Evolutionary conservation across 163 green algal species (phyloP).

Genomic region (Chlorella variabilis): DNA sequence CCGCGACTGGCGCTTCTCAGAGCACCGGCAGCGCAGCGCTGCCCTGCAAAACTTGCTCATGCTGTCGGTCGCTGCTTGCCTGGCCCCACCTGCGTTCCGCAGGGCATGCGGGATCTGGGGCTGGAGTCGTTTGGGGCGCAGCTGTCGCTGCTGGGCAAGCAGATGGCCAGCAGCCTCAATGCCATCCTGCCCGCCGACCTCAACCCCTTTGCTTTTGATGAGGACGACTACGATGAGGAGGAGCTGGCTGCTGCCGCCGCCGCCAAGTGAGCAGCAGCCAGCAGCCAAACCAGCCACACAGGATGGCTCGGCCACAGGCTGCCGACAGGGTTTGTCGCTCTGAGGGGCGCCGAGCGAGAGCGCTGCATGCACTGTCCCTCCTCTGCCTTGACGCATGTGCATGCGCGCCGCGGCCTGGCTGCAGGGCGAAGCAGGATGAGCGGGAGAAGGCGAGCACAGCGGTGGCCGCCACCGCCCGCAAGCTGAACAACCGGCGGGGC

Average conservation of each 20-base stretch:
- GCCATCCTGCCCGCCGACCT: slow-evolving; percentile 16
- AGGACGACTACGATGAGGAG: slow-evolving; percentile 27
- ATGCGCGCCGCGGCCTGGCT: too few species aligned
- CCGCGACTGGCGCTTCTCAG: too few species aligned
- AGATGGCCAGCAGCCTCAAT: slow-evolving; percentile 15
- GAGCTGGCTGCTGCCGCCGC: not conserved
- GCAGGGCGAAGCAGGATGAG: slow-evolving; percentile 19
- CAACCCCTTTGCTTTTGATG: slow-evolving; percentile 24
- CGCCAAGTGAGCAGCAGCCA: slow-evolving; percentile 1
- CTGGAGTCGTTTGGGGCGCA: slow-evolving; percentile 28
- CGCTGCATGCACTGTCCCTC: too few species aligned
- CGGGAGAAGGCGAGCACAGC: slow-evolving; percentile 16
- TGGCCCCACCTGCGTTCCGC: not conserved
- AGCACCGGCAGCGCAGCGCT: too few species aligned
- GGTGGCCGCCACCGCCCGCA: slow-evolving; percentile 3
- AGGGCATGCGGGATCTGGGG: slow-evolving; percentile 27
- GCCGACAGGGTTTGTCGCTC: too few species aligned
- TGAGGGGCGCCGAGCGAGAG: too few species aligned
- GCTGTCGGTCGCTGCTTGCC: too few species aligned
- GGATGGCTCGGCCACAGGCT: too few species aligned
- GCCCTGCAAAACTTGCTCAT: too few species aligned
- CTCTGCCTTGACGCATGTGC: not conserved
- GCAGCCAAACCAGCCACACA: too few species aligned
- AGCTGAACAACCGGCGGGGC: slow-evolving; percentile 17
- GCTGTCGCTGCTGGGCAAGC: slow-evolving; percentile 26